Base-by-base conservation (phyloP, 257 asterid species). In the Solanum ossicruentum region DNA sequence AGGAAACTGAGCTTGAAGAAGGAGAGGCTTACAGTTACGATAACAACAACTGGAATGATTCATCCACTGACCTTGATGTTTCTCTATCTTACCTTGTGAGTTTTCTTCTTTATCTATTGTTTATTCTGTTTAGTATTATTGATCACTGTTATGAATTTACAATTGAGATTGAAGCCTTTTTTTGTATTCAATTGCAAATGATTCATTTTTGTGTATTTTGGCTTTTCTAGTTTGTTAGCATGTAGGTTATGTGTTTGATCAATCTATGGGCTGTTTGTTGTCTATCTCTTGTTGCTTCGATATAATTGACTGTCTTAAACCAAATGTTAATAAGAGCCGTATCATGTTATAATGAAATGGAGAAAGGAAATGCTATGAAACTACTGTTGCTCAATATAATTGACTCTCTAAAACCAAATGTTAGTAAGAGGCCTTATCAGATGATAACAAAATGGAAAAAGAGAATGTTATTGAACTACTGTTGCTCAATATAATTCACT, bases 31-130 rank as follows among this genome's bases (percentile, higher is more conserved):
- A 90, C 78, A 88, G 85, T 86, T 87, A 84, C 70, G 89, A 86
- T 11, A 89, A 89, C 23, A 16, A 63, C 17, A 82, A 11, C 20
- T 56, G 11, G 43, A 82, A 63, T 56, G 93, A 89, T 88, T 91
- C 98, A 84, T 84, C 91, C 88, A 88, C 93, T 92, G 99, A 97
- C 94, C 99, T 97, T 89, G 99, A 97, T 90, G 88, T 93, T 88
- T 89, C 95, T 85, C 97, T 97, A 80, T 95, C 99, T 90, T 94
- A 97, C 94, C 90, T 97, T 82, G 99, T 97, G 90, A 91, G 98
- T 32, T 85, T 84, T 63, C 41, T 78, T 36, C 80, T 57, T 39
- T 81, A 11, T 84, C 61, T 70, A 18, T 43, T 58, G 3, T 58
- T 36, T 36, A 39, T 18, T 52, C 58, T 78, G 65, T 82, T 80